Evolutionary conservation across 2,329 filamentous ascomycete genomes (phyloP).

Genomic region (Ilyonectria mors-panacis): DNA sequence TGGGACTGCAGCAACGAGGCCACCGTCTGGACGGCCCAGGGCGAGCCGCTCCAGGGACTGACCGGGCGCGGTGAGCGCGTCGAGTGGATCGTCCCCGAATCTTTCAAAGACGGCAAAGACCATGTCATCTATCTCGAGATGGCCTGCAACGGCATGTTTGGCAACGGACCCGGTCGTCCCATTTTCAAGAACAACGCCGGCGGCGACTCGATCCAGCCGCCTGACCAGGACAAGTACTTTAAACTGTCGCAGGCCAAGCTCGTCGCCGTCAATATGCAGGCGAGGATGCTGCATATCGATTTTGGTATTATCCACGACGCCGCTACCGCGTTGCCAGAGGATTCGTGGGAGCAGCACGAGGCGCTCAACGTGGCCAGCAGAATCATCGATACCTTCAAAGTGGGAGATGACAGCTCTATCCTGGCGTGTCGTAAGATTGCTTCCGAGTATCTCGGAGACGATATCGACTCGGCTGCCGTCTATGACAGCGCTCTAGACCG

Average conservation of each 20-base stretch:
- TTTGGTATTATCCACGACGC: conserved; percentile 98
- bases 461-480: conserved; percentile 20
- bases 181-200: conserved; percentile 32
- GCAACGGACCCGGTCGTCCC: conserved; percentile 81
- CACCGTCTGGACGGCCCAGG: conserved; percentile 92
- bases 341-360: conserved; percentile 91
- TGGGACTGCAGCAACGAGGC: conserved; percentile 97
- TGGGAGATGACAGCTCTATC: conserved; percentile 84
- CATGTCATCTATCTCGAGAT: conserved; percentile 97
- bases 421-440: conserved; percentile 86
- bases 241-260: conserved; percentile 84
- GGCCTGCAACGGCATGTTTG: conserved; percentile 99
- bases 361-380: conserved; percentile 87
- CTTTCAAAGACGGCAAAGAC: conserved; percentile 86
- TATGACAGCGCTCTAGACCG: conserved; percentile 16
- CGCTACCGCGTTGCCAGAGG: conserved; percentile 88
- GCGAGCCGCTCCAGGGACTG: conserved; percentile 89
- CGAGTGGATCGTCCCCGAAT: conserved; percentile 90
- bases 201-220: conserved; percentile 69
- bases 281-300: conserved; percentile 87
- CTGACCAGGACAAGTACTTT: conserved; percentile 87
- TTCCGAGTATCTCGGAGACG: conserved; percentile 22
- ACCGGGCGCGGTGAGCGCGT: conserved; percentile 90
- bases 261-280: conserved; percentile 88
- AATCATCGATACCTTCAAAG: conserved; percentile 92